phyloP scores from a whole-genome alignment of 2,329 filamentous ascomycete species.

The Talaromyces funiculosus region DNA sequence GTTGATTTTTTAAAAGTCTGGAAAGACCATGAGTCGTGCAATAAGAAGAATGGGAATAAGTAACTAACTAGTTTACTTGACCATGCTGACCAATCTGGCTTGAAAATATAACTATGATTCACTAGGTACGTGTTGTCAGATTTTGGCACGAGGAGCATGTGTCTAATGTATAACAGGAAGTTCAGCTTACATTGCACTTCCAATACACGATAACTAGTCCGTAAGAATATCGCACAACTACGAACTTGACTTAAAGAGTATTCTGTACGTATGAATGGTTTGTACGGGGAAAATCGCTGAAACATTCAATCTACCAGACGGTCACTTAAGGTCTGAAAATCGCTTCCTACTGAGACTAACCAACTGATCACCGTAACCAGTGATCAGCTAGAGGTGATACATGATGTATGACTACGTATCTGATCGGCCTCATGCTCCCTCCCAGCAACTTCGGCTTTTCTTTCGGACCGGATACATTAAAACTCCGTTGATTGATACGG shows the following conservation, averaged over 20 bases:
- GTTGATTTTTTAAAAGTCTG: too few species aligned
- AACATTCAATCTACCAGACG: background rate
- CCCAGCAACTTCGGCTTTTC: background rate
- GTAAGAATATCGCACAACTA: background rate
- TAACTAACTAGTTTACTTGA: too few species aligned
- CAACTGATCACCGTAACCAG: background rate
- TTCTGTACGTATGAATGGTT: too few species aligned
- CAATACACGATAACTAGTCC: background rate
- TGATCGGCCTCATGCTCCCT: background rate
- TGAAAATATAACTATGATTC: background rate
- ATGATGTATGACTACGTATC: background rate
- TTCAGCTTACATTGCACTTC: background rate
- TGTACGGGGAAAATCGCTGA: too few species aligned
- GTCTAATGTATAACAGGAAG: background rate
- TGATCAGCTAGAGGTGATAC: background rate
- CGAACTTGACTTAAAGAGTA: background rate
- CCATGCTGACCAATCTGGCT: background rate
- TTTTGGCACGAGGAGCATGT: background rate
- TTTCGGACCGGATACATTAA: background rate
- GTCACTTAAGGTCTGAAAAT: background rate
- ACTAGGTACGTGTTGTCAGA: background rate
- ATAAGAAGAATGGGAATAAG: too few species aligned
- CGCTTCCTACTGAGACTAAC: background rate
- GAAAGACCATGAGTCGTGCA: too few species aligned
- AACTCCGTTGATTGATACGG: background rate